Evolutionary conservation across 306 rosid genomes (phyloP).

Genomic region (Glycyrrhiza uralensis): DNA sequence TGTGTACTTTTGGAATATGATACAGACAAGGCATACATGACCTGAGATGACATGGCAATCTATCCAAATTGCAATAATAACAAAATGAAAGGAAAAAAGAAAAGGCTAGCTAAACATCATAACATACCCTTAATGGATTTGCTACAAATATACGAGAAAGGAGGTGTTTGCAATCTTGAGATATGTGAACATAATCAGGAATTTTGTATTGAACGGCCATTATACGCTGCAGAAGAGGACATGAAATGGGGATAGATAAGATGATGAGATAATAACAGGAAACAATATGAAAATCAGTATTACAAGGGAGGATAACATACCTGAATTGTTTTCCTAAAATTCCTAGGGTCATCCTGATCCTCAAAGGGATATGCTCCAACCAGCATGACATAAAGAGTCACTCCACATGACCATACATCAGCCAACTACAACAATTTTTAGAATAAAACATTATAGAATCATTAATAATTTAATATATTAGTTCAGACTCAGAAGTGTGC

Average conservation of each 20-base stretch:
- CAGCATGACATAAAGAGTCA: slow-evolving; percentile 80
- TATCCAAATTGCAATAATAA: neutral
- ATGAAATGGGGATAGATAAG: slow-evolving; percentile 15
- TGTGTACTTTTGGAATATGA: neutral
- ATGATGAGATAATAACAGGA: neutral
- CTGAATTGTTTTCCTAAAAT: slow-evolving; percentile 77
- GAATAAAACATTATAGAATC: slow-evolving; percentile 3
- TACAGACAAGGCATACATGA: neutral
- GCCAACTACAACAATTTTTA: slow-evolving; percentile 47
- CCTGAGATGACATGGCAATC: neutral
- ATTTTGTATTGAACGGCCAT: slow-evolving; percentile 74
- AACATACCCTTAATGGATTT: slow-evolving; percentile 57
- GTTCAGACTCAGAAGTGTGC: neutral
- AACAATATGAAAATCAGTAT: neutral
- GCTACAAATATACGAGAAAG: slow-evolving; percentile 69
- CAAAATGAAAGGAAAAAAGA: neutral
- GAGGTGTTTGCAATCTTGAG: slow-evolving; percentile 68
- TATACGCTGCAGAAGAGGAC: slow-evolving; percentile 47
- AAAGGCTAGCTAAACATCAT: neutral
- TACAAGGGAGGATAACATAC: slow-evolving; percentile 15
- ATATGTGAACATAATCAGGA: slow-evolving; percentile 77
- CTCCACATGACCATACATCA: slow-evolving; percentile 86
- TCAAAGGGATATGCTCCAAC: slow-evolving; percentile 82
- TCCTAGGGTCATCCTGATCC: slow-evolving; percentile 77
- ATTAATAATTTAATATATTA: neutral